Evolutionary conservation across 1,284 basidiomycete genomes (phyloP).

Genomic region (Neolentinus lepideus): DNA sequence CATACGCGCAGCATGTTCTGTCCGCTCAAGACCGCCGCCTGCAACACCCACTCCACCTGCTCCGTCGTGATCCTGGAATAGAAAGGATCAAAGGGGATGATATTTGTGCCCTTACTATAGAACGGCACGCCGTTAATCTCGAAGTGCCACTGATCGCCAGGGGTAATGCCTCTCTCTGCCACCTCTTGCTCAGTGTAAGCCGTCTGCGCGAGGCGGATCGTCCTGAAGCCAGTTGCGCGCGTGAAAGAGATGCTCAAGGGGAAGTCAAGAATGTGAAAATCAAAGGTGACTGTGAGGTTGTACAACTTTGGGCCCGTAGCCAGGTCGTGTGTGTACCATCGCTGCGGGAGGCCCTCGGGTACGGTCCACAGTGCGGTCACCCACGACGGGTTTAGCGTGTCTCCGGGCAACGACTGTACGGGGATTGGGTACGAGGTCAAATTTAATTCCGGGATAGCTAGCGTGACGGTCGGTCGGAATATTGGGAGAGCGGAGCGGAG

Average conservation of each 20-base stretch:
- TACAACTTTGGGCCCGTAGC: conserved; percentile 43
- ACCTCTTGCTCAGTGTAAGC: conserved; percentile 40
- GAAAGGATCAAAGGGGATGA: conserved; percentile 56
- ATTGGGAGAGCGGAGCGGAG: conserved; percentile 34
- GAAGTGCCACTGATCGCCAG: conserved; percentile 55
- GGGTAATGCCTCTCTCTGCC: conserved; percentile 39
- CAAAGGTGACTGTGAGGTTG: conserved; percentile 34
- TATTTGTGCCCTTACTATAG: conserved; percentile 48
- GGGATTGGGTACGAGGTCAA: conserved; percentile 23
- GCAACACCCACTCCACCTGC: conserved; percentile 46
- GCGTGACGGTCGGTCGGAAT: conserved; percentile 27
- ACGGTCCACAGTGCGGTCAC: conserved; percentile 38
- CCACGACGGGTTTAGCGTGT: conserved; percentile 28
- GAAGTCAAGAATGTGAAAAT: conserved; percentile 9
- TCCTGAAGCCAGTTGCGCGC: conserved; percentile 50
- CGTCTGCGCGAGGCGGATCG: conserved; percentile 42
- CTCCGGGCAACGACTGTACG: conserved; percentile 22
- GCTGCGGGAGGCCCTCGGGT: conserved; percentile 34
- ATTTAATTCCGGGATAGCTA: conserved; percentile 41
- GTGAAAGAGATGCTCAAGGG: conserved; percentile 19
- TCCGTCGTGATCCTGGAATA: conserved; percentile 44
- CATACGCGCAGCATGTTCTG: conserved; percentile 58
- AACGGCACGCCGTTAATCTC: conserved; percentile 49
- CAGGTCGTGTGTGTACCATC: conserved; percentile 51
- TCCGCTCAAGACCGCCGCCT: conserved; percentile 46